Evolutionary conservation across 495 filamentous ascomycete species (phyloP), one percentile per base, ranked within the genome.

Genomic region (Penicillium malachiteum): DNA sequence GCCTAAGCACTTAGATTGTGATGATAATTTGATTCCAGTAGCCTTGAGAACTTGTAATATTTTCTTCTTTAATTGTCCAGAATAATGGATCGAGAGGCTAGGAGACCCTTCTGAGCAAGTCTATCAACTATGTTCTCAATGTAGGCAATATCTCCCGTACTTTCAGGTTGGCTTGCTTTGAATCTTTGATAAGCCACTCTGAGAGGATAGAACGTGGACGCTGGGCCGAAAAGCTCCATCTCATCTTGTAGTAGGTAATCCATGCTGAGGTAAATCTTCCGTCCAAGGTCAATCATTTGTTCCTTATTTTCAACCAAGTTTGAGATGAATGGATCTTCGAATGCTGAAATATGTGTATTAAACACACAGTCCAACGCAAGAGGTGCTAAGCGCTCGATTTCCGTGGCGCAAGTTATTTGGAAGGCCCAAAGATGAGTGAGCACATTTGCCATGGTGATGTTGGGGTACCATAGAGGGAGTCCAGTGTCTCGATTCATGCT

Each of bases 191-290:
- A 56, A 9, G 59, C 63, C 3, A 52, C 39, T 30, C 47, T 37
- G 5, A 60, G 50, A 1, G 73, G 71, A 4, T 76, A 57, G 0
- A 67, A 44, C 0, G 69, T 56, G 1, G 72, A 76, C n/a, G 66
- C 64, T 13, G 70, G 68, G 2, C 74, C 71, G 51, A 72, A 77
- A 12, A 77, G 52, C 42, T 59, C 71, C 71, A 77, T 74, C 48
- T 70, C 65, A 10, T 71, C 71, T 49, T 71, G 70, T 46, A 76
- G 44, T 10, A 75, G 47, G 37, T 75, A 77, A 6, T 70, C 64
- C 55, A 72, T 68, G 47, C 72, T 74, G 18, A 58, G 60, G 47
- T 60, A 71, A 13, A 77, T 73, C 48, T 58, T 55, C 4, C 47
- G 54, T 2, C 62, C 53, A 50, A 32, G 16, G 14, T 9, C 42